Evolutionary conservation across 2,329 filamentous ascomycete species (phyloP), one percentile per base, ranked within the genome.

Genomic region (Colletotrichum horii): DNA sequence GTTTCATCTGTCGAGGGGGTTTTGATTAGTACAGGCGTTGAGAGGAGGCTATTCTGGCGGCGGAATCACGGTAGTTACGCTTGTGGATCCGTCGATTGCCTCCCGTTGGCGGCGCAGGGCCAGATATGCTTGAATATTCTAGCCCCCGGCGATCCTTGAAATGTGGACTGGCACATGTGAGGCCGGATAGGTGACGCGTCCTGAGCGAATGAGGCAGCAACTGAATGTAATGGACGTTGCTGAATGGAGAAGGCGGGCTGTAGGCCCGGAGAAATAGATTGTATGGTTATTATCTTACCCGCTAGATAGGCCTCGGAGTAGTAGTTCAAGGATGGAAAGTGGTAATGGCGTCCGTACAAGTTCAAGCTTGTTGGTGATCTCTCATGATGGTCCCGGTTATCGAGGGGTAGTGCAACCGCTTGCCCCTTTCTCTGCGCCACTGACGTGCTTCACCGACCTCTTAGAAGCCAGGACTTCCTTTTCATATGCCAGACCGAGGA

Each of bases 101-200:
- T 52, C 62, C 56, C 61, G 34, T 68, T 58, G 19, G 38, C 55
- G 36, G 56, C 58, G 26, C 38, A 62, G 58, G 67, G 58, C 30
- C 32, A 48, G 43, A 70, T 71, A 60, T 70, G 71, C 67, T 74
- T 71, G 71, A 71, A 43, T 71, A 28, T 61, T 66, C 16, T 56
- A 16, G 34, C 19, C 43, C 61, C 28, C 16, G 60, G 4, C 48
- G 16, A 66, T 19, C 71, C 43, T 71, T 55, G 60, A 28, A 65
- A 61, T 34, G 60, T 70, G 58, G 60, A 28, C 43, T 52, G 43
- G 43, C 43, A 16, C 43, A 70, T 66, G 56, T 48, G 43, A 66
- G 52, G 15, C 32, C 28, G 36, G 60, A 52, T 43, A 26, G 67
- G 52, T 61, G 55, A 70, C 73, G 73, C 62, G 55, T 72, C 62